Percentiles rank a stretch among this genome's conserved stretches.
These are phyloP conservation scores for Hanseniaspora taiwanica DNA, from an alignment of 805 yeast species.

Conservation along the genomic window DNA sequence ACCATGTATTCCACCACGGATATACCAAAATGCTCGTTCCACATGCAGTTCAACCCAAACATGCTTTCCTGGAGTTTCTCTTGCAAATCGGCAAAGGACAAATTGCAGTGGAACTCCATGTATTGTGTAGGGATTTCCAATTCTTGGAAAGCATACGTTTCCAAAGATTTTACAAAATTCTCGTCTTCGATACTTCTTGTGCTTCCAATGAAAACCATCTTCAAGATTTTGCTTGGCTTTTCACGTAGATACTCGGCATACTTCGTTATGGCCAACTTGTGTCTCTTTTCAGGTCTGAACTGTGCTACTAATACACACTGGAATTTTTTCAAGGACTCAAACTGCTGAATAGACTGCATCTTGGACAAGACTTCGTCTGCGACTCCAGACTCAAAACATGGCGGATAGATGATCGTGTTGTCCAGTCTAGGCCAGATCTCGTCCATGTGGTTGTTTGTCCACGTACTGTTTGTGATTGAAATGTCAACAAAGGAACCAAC, in stretches of 20 bases:
- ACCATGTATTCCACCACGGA: constrained; percentile 90
- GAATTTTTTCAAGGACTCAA: constrained; percentile 19
- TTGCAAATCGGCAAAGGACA: constrained; percentile 52
- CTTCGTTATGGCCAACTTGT: constrained; percentile 50
- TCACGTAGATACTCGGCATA: constrained; percentile 39
- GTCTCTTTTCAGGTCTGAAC: constrained; percentile 92
- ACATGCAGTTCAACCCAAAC: constrained; percentile 89
- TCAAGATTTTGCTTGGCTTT: constrained; percentile 26
- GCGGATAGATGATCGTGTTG: constrained; percentile 62
- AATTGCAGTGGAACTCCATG: constrained; percentile 53
- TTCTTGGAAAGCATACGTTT: constrained; percentile 27
- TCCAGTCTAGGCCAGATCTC: constrained; percentile 42
- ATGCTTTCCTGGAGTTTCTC: constrained; percentile 40
- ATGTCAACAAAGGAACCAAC: constrained; percentile 56
- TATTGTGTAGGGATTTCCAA: constrained; percentile 29
- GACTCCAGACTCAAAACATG: constrained; percentile 79
- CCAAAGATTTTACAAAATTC: constrained; percentile 38
- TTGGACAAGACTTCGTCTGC: too few species aligned
- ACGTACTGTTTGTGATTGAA: constrained; percentile 70
- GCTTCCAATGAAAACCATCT: constrained; percentile 68
- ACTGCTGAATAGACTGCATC: constrained; percentile 7
- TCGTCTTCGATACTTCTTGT: constrained; percentile 62
- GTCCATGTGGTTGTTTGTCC: constrained; percentile 75
- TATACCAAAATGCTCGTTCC: constrained; percentile 99
- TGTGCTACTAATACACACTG: constrained; percentile 53